A percentile compares a stretch with the other conserved stretches of the same genome.
phyloP scores from a whole-genome alignment of 495 filamentous ascomycete species.

The Penicillium samsonianum region DNA sequence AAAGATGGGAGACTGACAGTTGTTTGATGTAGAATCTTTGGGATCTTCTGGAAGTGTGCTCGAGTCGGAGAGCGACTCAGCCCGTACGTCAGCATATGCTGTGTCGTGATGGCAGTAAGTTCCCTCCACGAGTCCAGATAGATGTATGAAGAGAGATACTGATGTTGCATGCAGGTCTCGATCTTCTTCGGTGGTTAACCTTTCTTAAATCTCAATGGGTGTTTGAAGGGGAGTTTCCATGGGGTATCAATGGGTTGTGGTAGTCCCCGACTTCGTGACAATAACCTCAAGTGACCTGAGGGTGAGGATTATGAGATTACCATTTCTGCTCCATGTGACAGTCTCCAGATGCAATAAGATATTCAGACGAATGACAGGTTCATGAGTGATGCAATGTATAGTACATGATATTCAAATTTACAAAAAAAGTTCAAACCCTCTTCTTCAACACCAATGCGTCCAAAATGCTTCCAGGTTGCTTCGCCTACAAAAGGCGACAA shows the following conservation, averaged over 20 bases:
- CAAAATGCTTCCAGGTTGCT: slow-evolving; percentile 10
- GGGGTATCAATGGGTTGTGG: neutral
- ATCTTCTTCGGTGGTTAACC: slow-evolving; percentile 44
- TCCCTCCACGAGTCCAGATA: neutral
- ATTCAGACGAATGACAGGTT: slow-evolving; percentile 21
- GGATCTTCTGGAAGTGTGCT: slow-evolving; percentile 96
- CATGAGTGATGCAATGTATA: slow-evolving; percentile 36
- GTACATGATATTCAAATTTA: slow-evolving; percentile 30
- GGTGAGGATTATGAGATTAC: neutral
- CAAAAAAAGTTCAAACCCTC: slow-evolving; percentile 23
- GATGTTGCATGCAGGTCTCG: slow-evolving; percentile 33
- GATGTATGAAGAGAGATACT: slow-evolving; percentile 11
- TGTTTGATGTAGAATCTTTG: slow-evolving; percentile 61
- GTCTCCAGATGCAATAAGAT: neutral
- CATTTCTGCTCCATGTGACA: neutral
- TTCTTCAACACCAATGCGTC: slow-evolving; percentile 11
- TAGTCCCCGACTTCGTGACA: neutral
- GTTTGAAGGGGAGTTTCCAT: neutral
- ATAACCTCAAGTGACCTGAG: neutral
- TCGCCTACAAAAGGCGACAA: slow-evolving; percentile 20
- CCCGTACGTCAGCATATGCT: slow-evolving; percentile 95
- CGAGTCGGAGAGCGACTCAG: slow-evolving; percentile 90
- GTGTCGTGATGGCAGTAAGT: slow-evolving; percentile 91
- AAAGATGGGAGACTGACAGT: slow-evolving; percentile 8
- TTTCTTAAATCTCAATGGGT: neutral